A percentile compares a stretch with the other conserved stretches of the same genome.
Conservation (phyloP, 345 rosid species). For the Eucalyptus microcorys region DNA sequence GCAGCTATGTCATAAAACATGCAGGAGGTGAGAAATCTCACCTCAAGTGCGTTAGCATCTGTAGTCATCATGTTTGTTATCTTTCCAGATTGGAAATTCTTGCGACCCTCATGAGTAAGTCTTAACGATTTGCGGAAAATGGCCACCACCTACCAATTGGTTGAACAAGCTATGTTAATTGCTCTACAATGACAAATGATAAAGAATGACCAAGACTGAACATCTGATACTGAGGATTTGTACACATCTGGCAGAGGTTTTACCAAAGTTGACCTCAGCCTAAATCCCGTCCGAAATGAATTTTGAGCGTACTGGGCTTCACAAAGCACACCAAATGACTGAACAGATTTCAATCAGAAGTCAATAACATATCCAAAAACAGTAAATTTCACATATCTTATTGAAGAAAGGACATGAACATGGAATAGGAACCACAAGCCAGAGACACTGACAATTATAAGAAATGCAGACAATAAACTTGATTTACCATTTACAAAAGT, state of each 20-base stretch:
- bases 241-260: not conserved
- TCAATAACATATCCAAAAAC: conserved; percentile 1
- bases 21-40: not conserved
- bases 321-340: conserved; percentile 65
- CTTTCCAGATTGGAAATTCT: conserved; percentile 79
- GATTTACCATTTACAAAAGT: not conserved
- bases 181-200: not conserved
- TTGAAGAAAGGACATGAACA: not conserved
- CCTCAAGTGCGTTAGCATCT: conserved; percentile 90
- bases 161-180: not conserved
- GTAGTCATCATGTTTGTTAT: conserved; percentile 93
- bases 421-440: not conserved
- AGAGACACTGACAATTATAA: not conserved
- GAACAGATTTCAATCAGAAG: conserved; percentile 1
- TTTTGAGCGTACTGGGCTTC: conserved; percentile 81
- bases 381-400: not conserved
- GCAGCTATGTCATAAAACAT: not conserved
- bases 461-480: not conserved
- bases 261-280: conserved; percentile 91
- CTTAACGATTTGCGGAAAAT: conserved; percentile 82
- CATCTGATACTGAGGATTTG: not conserved
- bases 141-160: conserved; percentile 60
- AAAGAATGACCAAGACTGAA: not conserved
- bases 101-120: conserved; percentile 73
- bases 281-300: conserved; percentile 83